Base-by-base conservation (phyloP, 2,329 filamentous ascomycete genomes). In the Mariannaea elegans region DNA sequence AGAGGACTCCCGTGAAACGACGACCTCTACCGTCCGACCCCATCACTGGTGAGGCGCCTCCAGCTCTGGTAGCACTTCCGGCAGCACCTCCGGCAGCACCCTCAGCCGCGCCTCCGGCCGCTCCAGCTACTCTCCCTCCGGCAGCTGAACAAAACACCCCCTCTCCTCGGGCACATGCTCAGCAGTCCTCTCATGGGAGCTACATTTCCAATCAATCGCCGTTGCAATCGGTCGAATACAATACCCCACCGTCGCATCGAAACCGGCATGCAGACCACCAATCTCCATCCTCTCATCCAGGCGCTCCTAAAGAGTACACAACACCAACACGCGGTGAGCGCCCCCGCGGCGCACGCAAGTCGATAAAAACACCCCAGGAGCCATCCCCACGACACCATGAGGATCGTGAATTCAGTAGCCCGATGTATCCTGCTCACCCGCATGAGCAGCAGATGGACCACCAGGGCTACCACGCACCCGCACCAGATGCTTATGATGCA, bases 1-100 rank as follows among this genome's bases (percentile, higher is more conserved):
- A 85, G 66, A 81, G 83, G 66, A 84, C 86, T 23, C 84, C 87
- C 44, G 87, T 96, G 44, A 97, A 94, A 80, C 86, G 94, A 66
- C 86, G 94, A 31, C 94, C 94, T 18, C 79, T 97, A 36, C 94
- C 94, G 1, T 89, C 87, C 2, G 92, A 95, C 72, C 92, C 93
- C 13, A 85, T 90, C 61, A 83, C 84, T 51, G 78, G 84, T 64
- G 82, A 86, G 65, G 73, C 48, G 9, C 49, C 62, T 36, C 32
- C 44, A 27, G 24, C 18, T 10, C 53, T 45, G 44, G 45, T 45
- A 2, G 31, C 42, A 31, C 16, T 21, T 24, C 47, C 46, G 23
- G 24, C 46, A 48, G 39, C 47, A 31, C 61, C 10, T 4, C 18
- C 39, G 14, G 18, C 19, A 42, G 41, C 41, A 16, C 41, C 21